Percentiles rank a stretch among this genome's conserved stretches.
Conservation (phyloP, 2,329 filamentous ascomycete species). For the Niveomyces coronatus region DNA sequence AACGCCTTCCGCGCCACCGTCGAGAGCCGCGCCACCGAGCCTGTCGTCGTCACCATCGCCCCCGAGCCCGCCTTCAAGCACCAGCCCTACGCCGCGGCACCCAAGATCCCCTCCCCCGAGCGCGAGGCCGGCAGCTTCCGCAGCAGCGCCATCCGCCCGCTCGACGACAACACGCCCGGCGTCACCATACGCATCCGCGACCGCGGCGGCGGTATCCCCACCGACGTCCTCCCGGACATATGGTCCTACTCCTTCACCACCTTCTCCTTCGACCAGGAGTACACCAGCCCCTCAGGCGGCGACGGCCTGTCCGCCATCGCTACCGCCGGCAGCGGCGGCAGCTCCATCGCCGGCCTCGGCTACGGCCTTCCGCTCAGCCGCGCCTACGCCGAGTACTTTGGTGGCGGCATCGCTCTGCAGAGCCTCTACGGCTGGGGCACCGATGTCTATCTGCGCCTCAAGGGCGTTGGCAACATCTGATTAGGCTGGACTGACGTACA, state of each 20-base stretch:
- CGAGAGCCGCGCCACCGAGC: constrained; percentile 70
- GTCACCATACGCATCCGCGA: constrained; percentile 95
- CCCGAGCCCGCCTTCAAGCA: constrained; percentile 42
- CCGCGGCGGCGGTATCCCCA: constrained; percentile 84
- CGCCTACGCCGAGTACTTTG: constrained; percentile 97
- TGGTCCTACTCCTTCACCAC: constrained; percentile 98
- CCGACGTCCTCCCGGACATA: constrained; percentile 73
- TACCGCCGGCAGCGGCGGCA: constrained; percentile 58
- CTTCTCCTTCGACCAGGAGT: constrained; percentile 55
- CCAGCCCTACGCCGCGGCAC: constrained; percentile 13
- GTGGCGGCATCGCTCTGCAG: constrained; percentile 89
- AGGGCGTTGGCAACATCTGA: constrained; percentile 45
- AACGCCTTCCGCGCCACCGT: constrained; percentile 93
- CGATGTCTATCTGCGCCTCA: constrained; percentile 56
- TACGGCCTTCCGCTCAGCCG: constrained; percentile 86
- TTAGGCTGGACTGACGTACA: not conserved
- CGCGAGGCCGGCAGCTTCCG: constrained; percentile 30
- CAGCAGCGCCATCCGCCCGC: constrained; percentile 41
- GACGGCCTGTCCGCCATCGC: constrained; percentile 65
- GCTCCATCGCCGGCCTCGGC: constrained; percentile 83
- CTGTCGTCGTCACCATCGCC: constrained; percentile 87
- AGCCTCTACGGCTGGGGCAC: constrained; percentile 88
- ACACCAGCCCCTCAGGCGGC: constrained; percentile 29
- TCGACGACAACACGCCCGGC: constrained; percentile 61
- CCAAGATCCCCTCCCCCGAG: constrained; percentile 23